These are phyloP conservation scores for Eucalyptus erythrocorys DNA, from an alignment of 345 rosid species.

Conservation along the genomic window DNA sequence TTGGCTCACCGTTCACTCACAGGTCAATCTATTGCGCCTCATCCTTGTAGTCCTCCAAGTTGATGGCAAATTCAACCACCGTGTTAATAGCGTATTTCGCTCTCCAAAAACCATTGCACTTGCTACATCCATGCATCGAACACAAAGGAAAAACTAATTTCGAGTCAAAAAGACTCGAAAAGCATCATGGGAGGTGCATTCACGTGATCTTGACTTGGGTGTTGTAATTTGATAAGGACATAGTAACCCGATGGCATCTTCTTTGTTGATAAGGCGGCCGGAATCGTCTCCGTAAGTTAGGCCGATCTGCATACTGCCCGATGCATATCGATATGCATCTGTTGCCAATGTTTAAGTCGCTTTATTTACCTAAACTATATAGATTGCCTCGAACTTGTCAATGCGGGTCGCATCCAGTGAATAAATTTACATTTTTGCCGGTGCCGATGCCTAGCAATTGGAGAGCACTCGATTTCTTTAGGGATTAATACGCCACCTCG, in stretches of 20 bases:
- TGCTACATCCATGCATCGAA: background rate
- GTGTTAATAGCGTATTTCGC: background rate
- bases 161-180: background rate
- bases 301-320: background rate
- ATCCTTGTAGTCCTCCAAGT: too few species aligned
- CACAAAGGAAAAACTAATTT: background rate
- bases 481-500: background rate
- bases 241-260: background rate
- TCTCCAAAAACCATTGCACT: background rate
- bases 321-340: background rate
- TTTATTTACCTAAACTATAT: background rate
- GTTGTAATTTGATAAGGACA: background rate
- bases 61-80: background rate
- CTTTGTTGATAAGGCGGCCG: background rate
- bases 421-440: background rate
- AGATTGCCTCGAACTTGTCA: background rate
- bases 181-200: background rate
- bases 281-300: background rate
- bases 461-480: background rate
- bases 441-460: background rate
- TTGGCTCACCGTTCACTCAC: background rate
- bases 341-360: background rate
- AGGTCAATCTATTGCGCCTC: background rate
- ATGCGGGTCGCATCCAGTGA: background rate
- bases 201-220: background rate